Conservation (phyloP, 1,284 basidiomycete genomes). For the Malassezia furfur region DNA sequence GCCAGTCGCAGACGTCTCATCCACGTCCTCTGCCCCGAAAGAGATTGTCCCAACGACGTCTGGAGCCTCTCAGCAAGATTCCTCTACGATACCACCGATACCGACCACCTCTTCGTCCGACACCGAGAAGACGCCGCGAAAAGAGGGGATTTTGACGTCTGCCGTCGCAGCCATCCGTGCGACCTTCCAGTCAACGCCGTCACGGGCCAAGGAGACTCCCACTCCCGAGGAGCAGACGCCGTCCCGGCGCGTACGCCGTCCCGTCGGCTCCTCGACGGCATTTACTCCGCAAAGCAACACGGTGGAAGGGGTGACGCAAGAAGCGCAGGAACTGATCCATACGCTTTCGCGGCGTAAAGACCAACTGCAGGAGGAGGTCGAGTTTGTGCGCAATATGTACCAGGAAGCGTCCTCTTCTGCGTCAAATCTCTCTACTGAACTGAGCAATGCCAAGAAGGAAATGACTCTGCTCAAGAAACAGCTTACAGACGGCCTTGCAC, state of each 20-base stretch:
- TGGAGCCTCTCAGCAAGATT: too few species aligned
- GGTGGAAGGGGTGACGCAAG: not conserved
- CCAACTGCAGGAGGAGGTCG: constrained; percentile 4
- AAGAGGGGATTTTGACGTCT: not conserved
- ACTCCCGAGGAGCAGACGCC: not conserved
- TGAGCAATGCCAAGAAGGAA: not conserved
- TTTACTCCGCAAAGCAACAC: not conserved
- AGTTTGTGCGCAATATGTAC: constrained; percentile 6
- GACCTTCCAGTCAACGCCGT: not conserved
- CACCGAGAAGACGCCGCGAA: not conserved
- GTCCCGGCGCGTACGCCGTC: not conserved
- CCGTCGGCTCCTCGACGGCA: not conserved
- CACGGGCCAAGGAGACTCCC: not conserved
- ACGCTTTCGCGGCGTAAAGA: not conserved
- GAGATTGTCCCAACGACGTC: too few species aligned
- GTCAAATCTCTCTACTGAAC: not conserved
- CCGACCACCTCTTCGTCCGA: too few species aligned
- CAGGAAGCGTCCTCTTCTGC: constrained; percentile 8
- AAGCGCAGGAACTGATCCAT: not conserved
- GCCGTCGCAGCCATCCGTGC: constrained; percentile 1
- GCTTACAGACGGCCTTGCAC: not conserved
- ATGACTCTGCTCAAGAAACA: not conserved
- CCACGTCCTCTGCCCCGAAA: too few species aligned
- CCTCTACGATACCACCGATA: too few species aligned
- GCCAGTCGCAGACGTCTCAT: too few species aligned